These are phyloP conservation scores for Hypoxylon sp. DNA, from an alignment of 2,329 filamentous ascomycete species.

Conservation along the genomic window DNA sequence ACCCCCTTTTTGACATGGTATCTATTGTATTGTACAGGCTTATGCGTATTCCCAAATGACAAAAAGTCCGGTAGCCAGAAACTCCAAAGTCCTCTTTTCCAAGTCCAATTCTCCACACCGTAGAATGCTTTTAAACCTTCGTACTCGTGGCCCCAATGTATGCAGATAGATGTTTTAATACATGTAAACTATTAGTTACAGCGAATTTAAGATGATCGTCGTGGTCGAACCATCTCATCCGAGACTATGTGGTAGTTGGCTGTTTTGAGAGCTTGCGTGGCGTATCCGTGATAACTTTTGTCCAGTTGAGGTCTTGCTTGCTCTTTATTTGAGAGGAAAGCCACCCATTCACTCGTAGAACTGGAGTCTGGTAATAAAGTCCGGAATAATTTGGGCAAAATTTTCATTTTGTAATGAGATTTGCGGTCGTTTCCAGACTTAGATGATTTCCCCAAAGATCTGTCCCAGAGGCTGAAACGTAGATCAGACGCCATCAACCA, in stretches of 20 bases:
- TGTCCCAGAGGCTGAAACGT: slow-evolving; percentile 40
- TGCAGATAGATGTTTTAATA: slow-evolving; percentile 44
- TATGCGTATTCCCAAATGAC: slow-evolving; percentile 38
- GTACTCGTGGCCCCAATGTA: slow-evolving; percentile 39
- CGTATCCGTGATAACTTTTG: slow-evolving; percentile 18
- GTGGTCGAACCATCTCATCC: slow-evolving; percentile 30
- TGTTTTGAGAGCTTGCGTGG: slow-evolving; percentile 18
- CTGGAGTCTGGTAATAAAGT: slow-evolving; percentile 24
- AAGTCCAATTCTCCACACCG: slow-evolving; percentile 40
- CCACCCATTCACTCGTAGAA: slow-evolving; percentile 30
- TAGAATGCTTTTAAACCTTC: slow-evolving; percentile 46
- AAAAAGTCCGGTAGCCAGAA: slow-evolving; percentile 40
- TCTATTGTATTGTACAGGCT: slow-evolving; percentile 47
- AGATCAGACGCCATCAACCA: slow-evolving; percentile 22
- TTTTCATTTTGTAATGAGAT: slow-evolving; percentile 28
- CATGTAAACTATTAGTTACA: slow-evolving; percentile 44
- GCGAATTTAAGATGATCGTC: slow-evolving; percentile 33
- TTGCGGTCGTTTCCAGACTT: slow-evolving; percentile 34
- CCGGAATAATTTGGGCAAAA: slow-evolving; percentile 20
- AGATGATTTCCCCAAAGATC: slow-evolving; percentile 22
- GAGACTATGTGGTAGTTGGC: slow-evolving; percentile 15
- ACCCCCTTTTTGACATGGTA: slow-evolving; percentile 42
- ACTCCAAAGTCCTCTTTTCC: slow-evolving; percentile 46
- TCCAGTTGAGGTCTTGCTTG: slow-evolving; percentile 13
- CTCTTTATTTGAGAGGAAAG: slow-evolving; percentile 8